phyloP scores from a whole-genome alignment of 23 red algal species.

The Gracilaria domingensis region DNA sequence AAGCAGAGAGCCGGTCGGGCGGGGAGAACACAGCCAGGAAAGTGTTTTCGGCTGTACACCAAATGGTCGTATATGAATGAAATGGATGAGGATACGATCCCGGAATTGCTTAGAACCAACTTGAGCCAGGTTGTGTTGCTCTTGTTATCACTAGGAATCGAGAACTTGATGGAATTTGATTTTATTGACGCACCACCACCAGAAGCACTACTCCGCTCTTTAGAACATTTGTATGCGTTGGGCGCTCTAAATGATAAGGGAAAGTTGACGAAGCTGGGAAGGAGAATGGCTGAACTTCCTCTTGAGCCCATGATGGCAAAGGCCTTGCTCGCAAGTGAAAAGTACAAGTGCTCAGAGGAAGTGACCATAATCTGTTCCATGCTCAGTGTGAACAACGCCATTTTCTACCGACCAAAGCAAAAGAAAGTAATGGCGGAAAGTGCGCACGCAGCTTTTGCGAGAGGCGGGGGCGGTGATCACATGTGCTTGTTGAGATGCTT shows the following conservation, averaged over 20 bases:
- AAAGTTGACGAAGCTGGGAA: conserved; percentile 85
- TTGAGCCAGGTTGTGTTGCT: conserved; percentile 86
- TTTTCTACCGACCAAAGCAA: conserved; percentile 88
- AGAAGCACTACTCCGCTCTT: conserved; percentile 71
- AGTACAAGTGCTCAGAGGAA: conserved; percentile 85
- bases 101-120: conserved; percentile 90
- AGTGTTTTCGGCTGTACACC: conserved; percentile 95
- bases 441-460: conserved; percentile 66
- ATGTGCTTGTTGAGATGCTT: conserved; percentile 79
- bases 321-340: conserved; percentile 83
- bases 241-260: conserved; percentile 82
- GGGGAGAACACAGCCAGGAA: conserved; percentile 89
- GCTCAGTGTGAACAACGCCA: conserved; percentile 78
- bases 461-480: conserved; percentile 84
- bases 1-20: conserved; percentile 94
- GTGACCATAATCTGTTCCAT: conserved; percentile 88
- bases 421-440: conserved; percentile 79
- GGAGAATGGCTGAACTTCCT: conserved; percentile 92
- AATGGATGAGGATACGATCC: conserved; percentile 80
- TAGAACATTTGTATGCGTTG: conserved; percentile 86
- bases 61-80: conserved; percentile 78
- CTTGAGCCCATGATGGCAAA: conserved; percentile 92
- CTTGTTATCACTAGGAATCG: conserved; percentile 86
- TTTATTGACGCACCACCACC: conserved; percentile 93
- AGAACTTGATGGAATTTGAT: conserved; percentile 87